Percentiles rank a stretch among this genome's conserved stretches.
These are phyloP conservation scores for Curvularia sp. DNA, from an alignment of 2,329 filamentous ascomycete genomes.

Conservation along the genomic window DNA sequence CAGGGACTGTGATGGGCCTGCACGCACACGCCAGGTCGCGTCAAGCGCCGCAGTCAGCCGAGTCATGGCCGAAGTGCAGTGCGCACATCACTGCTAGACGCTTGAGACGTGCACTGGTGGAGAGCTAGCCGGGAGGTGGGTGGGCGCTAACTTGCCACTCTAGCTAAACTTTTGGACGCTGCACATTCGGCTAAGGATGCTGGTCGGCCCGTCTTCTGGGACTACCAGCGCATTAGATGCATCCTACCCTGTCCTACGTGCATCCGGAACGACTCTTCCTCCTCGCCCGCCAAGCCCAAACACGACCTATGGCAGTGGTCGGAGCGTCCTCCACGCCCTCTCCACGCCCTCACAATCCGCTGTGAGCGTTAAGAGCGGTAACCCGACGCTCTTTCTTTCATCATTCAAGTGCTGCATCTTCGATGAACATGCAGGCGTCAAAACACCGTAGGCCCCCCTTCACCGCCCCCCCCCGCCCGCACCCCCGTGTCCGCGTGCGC, in stretches of 20 bases:
- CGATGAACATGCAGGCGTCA: constrained; percentile 31
- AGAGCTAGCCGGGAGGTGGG: constrained; percentile 24
- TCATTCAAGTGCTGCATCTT: constrained; percentile 22
- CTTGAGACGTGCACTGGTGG: constrained; percentile 21
- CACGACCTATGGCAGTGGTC: constrained; percentile 23
- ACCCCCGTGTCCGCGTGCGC: constrained; percentile 14
- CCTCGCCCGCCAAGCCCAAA: constrained; percentile 24
- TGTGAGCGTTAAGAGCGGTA: constrained; percentile 18
- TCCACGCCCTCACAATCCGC: constrained; percentile 10
- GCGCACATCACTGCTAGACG: constrained; percentile 29
- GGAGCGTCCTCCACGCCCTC: constrained; percentile 29
- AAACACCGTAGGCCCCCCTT: constrained; percentile 25
- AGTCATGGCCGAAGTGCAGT: constrained; percentile 38
- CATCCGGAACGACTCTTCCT: constrained; percentile 28
- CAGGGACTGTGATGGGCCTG: constrained; percentile 23
- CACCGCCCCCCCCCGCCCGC: constrained; percentile 28
- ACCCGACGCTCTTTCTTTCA: constrained; percentile 30
- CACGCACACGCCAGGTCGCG: constrained; percentile 25
- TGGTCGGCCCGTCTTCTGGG: constrained; percentile 34
- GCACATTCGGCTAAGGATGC: constrained; percentile 23
- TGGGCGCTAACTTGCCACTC: constrained; percentile 40
- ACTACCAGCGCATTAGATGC: constrained; percentile 23
- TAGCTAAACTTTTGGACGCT: constrained; percentile 30
- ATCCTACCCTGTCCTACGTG: constrained; percentile 22
- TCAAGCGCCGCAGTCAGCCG: constrained; percentile 38